Evolutionary conservation across 2,329 filamentous ascomycete species (phyloP).

Genomic region (Ophiostoma ips): DNA sequence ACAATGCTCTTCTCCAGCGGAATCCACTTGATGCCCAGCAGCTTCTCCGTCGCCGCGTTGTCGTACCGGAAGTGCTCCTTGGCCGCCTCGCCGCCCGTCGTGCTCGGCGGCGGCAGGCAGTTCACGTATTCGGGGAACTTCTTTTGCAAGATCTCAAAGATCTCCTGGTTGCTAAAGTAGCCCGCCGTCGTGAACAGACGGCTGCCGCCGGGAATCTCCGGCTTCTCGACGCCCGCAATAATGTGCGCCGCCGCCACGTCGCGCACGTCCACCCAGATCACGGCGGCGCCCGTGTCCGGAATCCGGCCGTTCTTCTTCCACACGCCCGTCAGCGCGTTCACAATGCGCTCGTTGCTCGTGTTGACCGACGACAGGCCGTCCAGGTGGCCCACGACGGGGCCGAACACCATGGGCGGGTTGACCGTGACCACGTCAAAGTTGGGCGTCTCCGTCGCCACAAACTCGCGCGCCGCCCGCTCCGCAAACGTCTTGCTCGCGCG

Average conservation of each 20-base stretch:
- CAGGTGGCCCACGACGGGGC: slow-evolving; percentile 36
- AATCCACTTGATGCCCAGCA: slow-evolving; percentile 50
- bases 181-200: slow-evolving; percentile 37
- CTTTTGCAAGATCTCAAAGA: slow-evolving; percentile 29
- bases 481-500: slow-evolving; percentile 39
- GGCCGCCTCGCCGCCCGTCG: slow-evolving; percentile 28
- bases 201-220: slow-evolving; percentile 35
- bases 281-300: slow-evolving; percentile 26
- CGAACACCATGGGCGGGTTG: slow-evolving; percentile 41
- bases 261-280: slow-evolving; percentile 41
- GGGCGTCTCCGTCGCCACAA: slow-evolving; percentile 29
- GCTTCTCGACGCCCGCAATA: slow-evolving; percentile 31
- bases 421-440: slow-evolving; percentile 38
- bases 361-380: slow-evolving; percentile 27
- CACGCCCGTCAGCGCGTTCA: slow-evolving; percentile 33
- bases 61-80: slow-evolving; percentile 38
- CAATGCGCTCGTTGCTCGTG: slow-evolving; percentile 21
- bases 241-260: slow-evolving; percentile 41
- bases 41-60: slow-evolving; percentile 41
- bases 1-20: slow-evolving; percentile 45
- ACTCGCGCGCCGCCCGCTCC: slow-evolving; percentile 39
- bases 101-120: slow-evolving; percentile 30
- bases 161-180: slow-evolving; percentile 30
- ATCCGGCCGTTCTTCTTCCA: slow-evolving; percentile 29
- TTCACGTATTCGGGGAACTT: slow-evolving; percentile 37